phyloP scores from a whole-genome alignment of 108 stramenopile genomes.

The Licmophora abbreviata region DNA sequence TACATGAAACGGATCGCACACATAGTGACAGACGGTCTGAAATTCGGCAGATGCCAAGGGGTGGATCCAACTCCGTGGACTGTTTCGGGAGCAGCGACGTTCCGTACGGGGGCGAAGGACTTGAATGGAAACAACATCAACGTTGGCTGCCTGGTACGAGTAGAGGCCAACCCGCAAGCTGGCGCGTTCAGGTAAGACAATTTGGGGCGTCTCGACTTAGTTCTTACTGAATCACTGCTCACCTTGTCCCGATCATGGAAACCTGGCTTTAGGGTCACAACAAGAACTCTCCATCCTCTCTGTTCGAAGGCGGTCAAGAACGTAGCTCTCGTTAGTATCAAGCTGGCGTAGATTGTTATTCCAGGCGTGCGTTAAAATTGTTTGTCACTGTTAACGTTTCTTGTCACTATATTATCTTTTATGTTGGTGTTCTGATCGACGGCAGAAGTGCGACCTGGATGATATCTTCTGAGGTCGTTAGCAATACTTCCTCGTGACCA shows the following conservation, averaged over 20 bases:
- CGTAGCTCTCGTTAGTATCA: conserved; percentile 86
- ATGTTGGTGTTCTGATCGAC: too few relatives aligned
- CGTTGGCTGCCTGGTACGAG: conserved; percentile 80
- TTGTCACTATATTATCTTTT: too few relatives aligned
- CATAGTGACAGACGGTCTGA: conserved; percentile 79
- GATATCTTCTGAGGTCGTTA: too few relatives aligned
- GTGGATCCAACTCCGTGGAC: conserved; percentile 88
- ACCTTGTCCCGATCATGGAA: neutral
- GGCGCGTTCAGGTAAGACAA: conserved; percentile 48
- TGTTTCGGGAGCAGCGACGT: conserved; percentile 81
- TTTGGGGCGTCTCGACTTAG: too few relatives aligned
- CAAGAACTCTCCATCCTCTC: conserved; percentile 84
- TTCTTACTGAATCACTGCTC: too few relatives aligned
- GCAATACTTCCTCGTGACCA: too few relatives aligned
- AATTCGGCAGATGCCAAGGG: conserved; percentile 77
- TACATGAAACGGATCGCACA: conserved; percentile 78
- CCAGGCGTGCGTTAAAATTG: too few relatives aligned
- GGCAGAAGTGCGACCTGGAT: too few relatives aligned
- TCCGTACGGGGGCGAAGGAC: conserved; percentile 82
- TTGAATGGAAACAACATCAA: conserved; percentile 85
- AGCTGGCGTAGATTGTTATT: conserved; percentile 23
- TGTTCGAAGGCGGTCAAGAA: conserved; percentile 86
- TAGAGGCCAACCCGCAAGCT: conserved; percentile 87
- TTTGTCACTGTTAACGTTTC: too few relatives aligned
- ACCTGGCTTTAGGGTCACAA: conserved; percentile 50